Conservation (phyloP, 2,329 filamentous ascomycete genomes). For the Epichloe coenophiala region DNA sequence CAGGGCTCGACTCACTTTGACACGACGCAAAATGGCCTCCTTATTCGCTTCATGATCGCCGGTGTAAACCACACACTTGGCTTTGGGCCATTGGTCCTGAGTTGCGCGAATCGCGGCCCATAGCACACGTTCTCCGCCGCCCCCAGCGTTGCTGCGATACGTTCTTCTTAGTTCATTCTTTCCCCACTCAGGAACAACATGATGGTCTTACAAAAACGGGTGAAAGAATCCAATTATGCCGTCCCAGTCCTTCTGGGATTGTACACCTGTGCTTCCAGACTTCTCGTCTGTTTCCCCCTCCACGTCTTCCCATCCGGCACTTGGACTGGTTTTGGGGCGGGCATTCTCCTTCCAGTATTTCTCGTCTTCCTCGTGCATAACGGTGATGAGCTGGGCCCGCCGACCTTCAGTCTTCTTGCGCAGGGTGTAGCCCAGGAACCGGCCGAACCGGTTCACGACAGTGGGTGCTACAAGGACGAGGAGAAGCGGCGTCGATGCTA, state of each 20-base stretch:
- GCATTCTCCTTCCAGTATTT: slow-evolving; percentile 21
- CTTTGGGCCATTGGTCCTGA: slow-evolving; percentile 76
- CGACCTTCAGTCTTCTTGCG: slow-evolving; percentile 50
- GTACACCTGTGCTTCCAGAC: slow-evolving; percentile 16
- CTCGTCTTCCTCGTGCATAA: slow-evolving; percentile 33
- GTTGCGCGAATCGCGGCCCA: slow-evolving; percentile 92
- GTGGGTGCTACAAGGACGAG: slow-evolving; percentile 14
- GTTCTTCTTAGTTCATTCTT: slow-evolving; percentile 1
- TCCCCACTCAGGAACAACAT: background rate
- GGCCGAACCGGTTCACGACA: slow-evolving; percentile 22
- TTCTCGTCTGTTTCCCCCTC: slow-evolving; percentile 43
- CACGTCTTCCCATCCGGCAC: slow-evolving; percentile 60
- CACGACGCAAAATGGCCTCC: slow-evolving; percentile 59
- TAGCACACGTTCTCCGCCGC: slow-evolving; percentile 86
- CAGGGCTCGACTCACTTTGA: slow-evolving; percentile 40
- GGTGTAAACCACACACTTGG: slow-evolving; percentile 86
- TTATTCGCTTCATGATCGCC: slow-evolving; percentile 86
- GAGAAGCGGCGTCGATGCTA: slow-evolving; percentile 10
- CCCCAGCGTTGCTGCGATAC: slow-evolving; percentile 67
- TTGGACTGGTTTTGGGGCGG: slow-evolving; percentile 23
- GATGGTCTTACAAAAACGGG: slow-evolving; percentile 66
- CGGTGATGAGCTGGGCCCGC: slow-evolving; percentile 40
- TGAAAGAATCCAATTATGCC: slow-evolving; percentile 94
- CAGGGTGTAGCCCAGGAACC: slow-evolving; percentile 44
- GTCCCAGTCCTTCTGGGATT: slow-evolving; percentile 50